Base-by-base conservation (phyloP, 1,284 basidiomycete species). In the Tilletiaria anomala region DNA sequence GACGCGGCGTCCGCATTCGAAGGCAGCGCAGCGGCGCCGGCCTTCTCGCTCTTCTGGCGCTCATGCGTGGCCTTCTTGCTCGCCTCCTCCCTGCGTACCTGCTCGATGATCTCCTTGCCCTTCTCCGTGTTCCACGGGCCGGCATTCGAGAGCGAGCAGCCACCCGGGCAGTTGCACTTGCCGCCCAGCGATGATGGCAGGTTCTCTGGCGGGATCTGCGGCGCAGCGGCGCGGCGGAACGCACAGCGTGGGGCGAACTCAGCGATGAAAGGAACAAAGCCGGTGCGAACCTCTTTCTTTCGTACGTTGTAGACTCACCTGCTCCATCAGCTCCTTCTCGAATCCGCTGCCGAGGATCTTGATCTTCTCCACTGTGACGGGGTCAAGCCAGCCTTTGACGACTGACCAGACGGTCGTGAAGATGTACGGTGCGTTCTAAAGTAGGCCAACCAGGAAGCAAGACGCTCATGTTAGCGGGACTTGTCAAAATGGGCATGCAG, bases 331-430 rank as follows among this genome's bases (percentile, higher is more conserved):
- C 39, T 64, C 59, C 19, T 53, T 44, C 17, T 58, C 39, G 35
- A 56, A 61, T 39, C 45, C 48, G 39, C 40, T 42, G 21, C 61
- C 61, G 16, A 65, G 47, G 40, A 65, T 65, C 43, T 57, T 53
- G 53, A 65, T 65, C 56, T 96, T 96, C 53, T 76, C 75, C 37
- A 87, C 86, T 17, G 89, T 96, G 26, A 89, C 89, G 56, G 82
- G 80, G 71, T 96, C 91, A 56, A 97, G 74, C 86, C 86, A 96
- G 6, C 78, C 79, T 73, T 88, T 93, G 72, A 96, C 78, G 56
- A 88, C 71, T 21, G 72, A 70, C 91, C 91, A 97, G 32, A 93
- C 81, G 33, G 81, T 78, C 39, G 78, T 77, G 73, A 96, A 96
- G 43, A 80, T 77, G 78, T 82, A 94, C 2, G 91, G 89, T 0